Evolutionary conservation across 2,329 filamentous ascomycete genomes (phyloP).

Genomic region (Sporothrix phasma): DNA sequence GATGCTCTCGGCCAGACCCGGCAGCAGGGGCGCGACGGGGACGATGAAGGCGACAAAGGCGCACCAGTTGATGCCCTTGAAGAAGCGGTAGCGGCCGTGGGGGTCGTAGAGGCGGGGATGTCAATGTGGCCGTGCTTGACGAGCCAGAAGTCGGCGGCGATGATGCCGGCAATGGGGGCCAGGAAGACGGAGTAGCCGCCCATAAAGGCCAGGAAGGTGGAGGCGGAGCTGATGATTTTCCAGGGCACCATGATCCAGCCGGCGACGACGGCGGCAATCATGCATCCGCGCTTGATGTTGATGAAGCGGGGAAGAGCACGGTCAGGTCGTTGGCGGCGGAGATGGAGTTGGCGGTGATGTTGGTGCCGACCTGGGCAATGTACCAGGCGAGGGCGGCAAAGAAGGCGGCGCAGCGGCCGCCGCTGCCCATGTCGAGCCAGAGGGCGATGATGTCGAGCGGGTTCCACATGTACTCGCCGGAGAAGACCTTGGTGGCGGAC

Average conservation of each 20-base stretch:
- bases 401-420: conserved; percentile 33
- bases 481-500: conserved; percentile 42
- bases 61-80: conserved; percentile 21
- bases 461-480: conserved; percentile 42
- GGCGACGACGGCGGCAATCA: conserved; percentile 44
- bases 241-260: conserved; percentile 54
- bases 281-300: conserved; percentile 48
- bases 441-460: conserved; percentile 36
- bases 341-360: conserved; percentile 46
- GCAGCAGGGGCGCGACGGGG: conserved; percentile 25
- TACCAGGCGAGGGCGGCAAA: conserved; percentile 44
- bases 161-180: conserved; percentile 33
- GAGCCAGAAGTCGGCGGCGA: conserved; percentile 33
- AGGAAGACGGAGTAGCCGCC: conserved; percentile 42
- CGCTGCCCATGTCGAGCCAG: conserved; percentile 35
- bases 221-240: conserved; percentile 53
- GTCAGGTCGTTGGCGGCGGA: conserved; percentile 46
- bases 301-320: conserved; percentile 41
- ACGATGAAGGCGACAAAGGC: conserved; percentile 21
- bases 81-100: conserved; percentile 31
- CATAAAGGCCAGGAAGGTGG: conserved; percentile 55
- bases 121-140: conserved; percentile 30
- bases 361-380: conserved; percentile 46
- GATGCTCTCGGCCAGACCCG: conserved; percentile 24
- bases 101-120: conserved; percentile 34